phyloP scores from a whole-genome alignment of 768 basidiomycete genomes.

The Sarcomyxa edulis region DNA sequence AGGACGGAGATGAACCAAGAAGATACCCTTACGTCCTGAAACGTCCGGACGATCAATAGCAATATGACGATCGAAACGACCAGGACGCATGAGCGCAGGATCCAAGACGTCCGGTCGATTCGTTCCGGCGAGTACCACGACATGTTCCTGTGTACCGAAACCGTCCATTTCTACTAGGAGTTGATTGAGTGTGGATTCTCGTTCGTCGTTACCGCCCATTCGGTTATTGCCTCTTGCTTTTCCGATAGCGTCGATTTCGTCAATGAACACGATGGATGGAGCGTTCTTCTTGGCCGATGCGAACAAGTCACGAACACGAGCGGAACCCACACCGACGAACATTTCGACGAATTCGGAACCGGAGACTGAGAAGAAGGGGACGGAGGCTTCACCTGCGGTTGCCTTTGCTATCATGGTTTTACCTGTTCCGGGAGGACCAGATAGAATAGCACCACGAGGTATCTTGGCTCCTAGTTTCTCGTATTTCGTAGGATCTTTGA shows the following conservation, averaged over 20 bases:
- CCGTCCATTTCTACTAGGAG: conserved; percentile 99
- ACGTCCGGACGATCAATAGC: conserved; percentile 94
- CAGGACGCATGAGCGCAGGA: conserved; percentile 91
- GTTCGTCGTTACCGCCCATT: conserved; percentile 88
- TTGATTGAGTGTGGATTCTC: conserved; percentile 96
- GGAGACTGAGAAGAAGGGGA: conserved; percentile 97
- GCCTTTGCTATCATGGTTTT: conserved; percentile 98
- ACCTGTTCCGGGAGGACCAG: conserved; percentile 95
- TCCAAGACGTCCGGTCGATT: conserved; percentile 97
- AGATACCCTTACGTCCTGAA: conserved; percentile 89
- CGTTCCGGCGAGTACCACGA: conserved; percentile 95
- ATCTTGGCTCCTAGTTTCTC: conserved; percentile 98
- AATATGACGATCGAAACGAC: conserved; percentile 96
- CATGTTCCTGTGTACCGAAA: conserved; percentile 94
- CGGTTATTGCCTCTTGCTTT: conserved; percentile 82
- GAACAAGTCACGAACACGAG: conserved; percentile 95
- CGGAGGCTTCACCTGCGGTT: conserved; percentile 95
- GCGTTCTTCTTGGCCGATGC: conserved; percentile 97
- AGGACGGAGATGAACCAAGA: conserved; percentile 85
- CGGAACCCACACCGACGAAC: conserved; percentile 99
- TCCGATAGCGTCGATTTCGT: conserved; percentile 99
- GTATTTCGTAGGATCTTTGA: conserved; percentile 93
- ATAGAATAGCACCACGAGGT: conserved; percentile 90
- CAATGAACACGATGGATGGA: conserved; percentile 97
- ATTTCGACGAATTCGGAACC: conserved; percentile 99